phyloP scores from a whole-genome alignment of 208 protist genomes.

The Trypanosoma congolense region DNA sequence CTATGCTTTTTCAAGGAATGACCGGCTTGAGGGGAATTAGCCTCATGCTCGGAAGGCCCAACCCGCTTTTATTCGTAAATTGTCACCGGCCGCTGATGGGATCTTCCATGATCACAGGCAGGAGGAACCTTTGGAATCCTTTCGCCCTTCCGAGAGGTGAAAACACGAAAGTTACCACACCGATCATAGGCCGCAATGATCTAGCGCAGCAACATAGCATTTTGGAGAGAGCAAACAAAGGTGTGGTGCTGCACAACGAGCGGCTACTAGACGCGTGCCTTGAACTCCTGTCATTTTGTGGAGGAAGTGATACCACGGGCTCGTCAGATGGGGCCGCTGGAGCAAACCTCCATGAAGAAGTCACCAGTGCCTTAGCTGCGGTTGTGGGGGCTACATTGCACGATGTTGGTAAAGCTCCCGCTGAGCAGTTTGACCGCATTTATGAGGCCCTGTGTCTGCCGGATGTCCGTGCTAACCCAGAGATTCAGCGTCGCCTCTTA shows the following conservation, averaged over 20 bases:
- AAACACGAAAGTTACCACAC: neutral
- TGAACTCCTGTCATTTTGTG: conserved; percentile 58
- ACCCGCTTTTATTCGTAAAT: neutral
- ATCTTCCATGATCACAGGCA: neutral
- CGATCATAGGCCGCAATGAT: conserved; percentile 10
- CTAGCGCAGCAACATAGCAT: conserved; percentile 34
- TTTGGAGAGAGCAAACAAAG: conserved; percentile 33
- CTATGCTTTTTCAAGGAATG: no score
- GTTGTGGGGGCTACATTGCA: conserved; percentile 54
- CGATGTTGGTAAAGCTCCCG: conserved; percentile 38
- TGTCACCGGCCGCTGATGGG: neutral
- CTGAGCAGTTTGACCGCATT: conserved; percentile 74
- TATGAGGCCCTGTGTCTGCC: conserved; percentile 78
- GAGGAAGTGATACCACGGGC: conserved; percentile 13
- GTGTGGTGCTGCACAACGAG: conserved; percentile 54
- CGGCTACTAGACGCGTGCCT: conserved; percentile 65
- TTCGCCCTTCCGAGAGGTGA: conserved; percentile 23
- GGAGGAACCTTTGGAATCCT: conserved; percentile 42
- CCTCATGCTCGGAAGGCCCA: neutral
- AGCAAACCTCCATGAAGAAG: conserved; percentile 11
- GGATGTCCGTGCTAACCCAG: conserved; percentile 21
- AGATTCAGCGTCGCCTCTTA: conserved; percentile 53
- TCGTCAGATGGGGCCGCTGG: neutral
- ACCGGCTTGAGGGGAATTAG: no score
- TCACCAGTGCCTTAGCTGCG: conserved; percentile 19